phyloP scores from a whole-genome alignment of 805 yeast species.

The Saccharomycopsis lassenensis region DNA sequence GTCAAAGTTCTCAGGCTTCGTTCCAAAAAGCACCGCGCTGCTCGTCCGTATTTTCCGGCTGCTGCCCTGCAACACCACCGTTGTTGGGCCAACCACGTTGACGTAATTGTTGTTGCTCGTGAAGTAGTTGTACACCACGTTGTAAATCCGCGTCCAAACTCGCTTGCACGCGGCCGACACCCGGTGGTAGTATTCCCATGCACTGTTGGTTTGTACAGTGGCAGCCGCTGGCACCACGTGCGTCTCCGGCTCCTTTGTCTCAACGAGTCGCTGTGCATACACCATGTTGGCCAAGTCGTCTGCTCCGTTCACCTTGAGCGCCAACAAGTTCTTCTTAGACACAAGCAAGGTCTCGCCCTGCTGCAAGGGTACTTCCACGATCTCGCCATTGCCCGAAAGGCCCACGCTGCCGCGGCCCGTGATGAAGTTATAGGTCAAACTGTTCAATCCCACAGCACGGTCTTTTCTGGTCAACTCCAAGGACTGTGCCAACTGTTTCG shows the following conservation, averaged over 20 bases:
- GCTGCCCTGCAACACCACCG: slow-evolving; percentile 6
- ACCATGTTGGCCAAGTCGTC: slow-evolving; percentile 23
- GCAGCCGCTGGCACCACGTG: too few relatives aligned
- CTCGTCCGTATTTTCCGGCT: background rate
- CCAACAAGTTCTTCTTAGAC: slow-evolving; percentile 28
- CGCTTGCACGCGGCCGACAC: too few relatives aligned
- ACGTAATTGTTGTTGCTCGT: slow-evolving; percentile 7
- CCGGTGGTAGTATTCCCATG: too few relatives aligned
- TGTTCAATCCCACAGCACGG: background rate
- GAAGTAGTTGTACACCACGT: too few relatives aligned
- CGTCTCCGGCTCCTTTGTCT: too few relatives aligned
- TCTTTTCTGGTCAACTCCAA: background rate
- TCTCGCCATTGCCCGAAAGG: slow-evolving; percentile 31
- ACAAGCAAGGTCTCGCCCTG: slow-evolving; percentile 30
- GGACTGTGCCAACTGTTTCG: slow-evolving; percentile 18
- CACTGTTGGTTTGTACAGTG: too few relatives aligned
- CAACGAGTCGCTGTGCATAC: slow-evolving; percentile 1
- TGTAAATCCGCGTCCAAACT: too few relatives aligned
- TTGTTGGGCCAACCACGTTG: slow-evolving; percentile 16
- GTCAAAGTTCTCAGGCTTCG: background rate
- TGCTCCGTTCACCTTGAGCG: slow-evolving; percentile 33
- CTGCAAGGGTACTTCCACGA: slow-evolving; percentile 27
- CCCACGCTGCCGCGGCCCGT: slow-evolving; percentile 35
- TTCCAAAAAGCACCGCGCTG: background rate
- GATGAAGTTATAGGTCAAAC: slow-evolving; percentile 26